These are phyloP conservation scores for Colletotrichum cordylinicola DNA, from an alignment of 2,329 filamentous ascomycete species.

Conservation along the genomic window DNA sequence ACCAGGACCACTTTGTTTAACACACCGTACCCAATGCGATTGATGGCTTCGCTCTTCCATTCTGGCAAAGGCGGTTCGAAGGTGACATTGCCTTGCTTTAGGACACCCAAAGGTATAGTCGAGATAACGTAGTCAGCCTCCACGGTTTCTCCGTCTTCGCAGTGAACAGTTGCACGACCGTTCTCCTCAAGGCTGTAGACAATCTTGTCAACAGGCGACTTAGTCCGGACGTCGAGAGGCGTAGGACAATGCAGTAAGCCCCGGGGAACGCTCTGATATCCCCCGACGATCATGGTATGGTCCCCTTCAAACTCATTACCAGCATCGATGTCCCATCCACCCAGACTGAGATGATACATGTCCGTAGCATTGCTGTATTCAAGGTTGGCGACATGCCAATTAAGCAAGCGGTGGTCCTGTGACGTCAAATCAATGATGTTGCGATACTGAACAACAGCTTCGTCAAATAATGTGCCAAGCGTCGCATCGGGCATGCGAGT, in stretches of 20 bases:
- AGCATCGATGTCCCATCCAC: slow-evolving; percentile 95
- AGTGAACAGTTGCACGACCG: slow-evolving; percentile 59
- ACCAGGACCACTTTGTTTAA: slow-evolving; percentile 95
- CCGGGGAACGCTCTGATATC: slow-evolving; percentile 91
- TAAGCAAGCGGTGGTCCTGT: slow-evolving; percentile 88
- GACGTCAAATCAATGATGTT: slow-evolving; percentile 81
- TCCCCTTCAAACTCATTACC: slow-evolving; percentile 97
- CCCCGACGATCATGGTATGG: slow-evolving; percentile 91
- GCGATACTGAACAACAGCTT: slow-evolving; percentile 88
- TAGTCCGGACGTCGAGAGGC: slow-evolving; percentile 78
- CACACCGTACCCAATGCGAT: slow-evolving; percentile 87
- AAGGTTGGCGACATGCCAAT: slow-evolving; percentile 98
- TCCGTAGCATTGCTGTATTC: slow-evolving; percentile 97
- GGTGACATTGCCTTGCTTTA: slow-evolving; percentile 82
- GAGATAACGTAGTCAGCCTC: slow-evolving; percentile 92
- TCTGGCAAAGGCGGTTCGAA: slow-evolving; percentile 90
- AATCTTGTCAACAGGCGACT: slow-evolving; percentile 75
- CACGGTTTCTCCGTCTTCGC: slow-evolving; percentile 76
- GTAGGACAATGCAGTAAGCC: slow-evolving; percentile 81
- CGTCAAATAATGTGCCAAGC: slow-evolving; percentile 88
- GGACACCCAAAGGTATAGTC: slow-evolving; percentile 86
- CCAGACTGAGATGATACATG: slow-evolving; percentile 83
- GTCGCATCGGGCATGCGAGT: slow-evolving; percentile 72
- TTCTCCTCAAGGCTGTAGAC: slow-evolving; percentile 59
- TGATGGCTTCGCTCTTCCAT: slow-evolving; percentile 83